phyloP scores from a whole-genome alignment of 2,329 filamentous ascomycete genomes.

The Xylariaceae sp. region DNA sequence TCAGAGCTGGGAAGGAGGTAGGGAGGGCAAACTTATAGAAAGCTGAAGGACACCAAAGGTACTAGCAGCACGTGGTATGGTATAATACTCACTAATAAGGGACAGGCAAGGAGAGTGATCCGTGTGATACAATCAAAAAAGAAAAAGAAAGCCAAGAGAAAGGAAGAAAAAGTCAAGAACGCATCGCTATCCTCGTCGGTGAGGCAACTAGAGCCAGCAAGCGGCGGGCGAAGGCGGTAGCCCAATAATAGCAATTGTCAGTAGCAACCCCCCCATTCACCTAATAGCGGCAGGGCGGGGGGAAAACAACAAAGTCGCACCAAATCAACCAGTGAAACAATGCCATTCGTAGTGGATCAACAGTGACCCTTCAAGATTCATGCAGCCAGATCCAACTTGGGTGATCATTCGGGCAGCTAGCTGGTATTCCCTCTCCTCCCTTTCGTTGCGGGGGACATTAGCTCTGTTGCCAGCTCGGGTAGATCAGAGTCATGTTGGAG shows the following conservation, averaged over 20 bases:
- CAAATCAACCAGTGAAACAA: constrained; percentile 16
- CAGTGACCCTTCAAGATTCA: background rate
- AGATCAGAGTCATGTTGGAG: too few species aligned
- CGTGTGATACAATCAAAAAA: too few species aligned
- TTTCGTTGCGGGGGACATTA: too few species aligned
- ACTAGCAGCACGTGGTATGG: too few species aligned
- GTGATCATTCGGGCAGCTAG: background rate
- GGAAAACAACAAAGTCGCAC: background rate
- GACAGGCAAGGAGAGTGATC: too few species aligned
- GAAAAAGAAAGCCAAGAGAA: too few species aligned
- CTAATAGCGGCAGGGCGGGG: constrained; percentile 11
- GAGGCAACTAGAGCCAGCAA: constrained; percentile 6
- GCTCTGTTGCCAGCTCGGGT: too few species aligned
- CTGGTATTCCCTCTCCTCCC: too few species aligned
- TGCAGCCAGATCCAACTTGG: background rate
- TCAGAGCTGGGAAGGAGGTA: background rate
- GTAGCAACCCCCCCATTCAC: constrained; percentile 7
- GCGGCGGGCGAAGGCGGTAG: too few species aligned
- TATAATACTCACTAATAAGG: too few species aligned
- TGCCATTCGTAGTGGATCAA: constrained; percentile 12
- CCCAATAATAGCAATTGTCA: constrained; percentile 6
- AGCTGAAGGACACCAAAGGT: too few species aligned
- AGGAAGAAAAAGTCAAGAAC: constrained; percentile 6
- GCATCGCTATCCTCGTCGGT: constrained; percentile 12
- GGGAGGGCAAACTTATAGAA: too few species aligned